These are phyloP conservation scores for Zancudomyces culisetae DNA, from an alignment of 371 early-diverging fungal species.

Conservation along the genomic window DNA sequence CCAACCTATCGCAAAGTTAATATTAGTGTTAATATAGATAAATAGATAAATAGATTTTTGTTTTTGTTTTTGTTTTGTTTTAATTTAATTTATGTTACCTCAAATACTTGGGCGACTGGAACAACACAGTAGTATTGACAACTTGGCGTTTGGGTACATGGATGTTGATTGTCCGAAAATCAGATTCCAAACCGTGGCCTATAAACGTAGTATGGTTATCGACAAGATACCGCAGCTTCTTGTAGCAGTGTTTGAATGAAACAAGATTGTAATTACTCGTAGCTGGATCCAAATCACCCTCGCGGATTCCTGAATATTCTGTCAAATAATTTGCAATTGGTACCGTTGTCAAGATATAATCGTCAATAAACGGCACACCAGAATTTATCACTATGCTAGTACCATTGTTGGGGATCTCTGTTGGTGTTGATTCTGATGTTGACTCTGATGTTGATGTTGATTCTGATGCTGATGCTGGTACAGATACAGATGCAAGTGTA, in stretches of 20 bases:
- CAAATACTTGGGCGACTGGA: no score
- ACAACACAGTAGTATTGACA: no score
- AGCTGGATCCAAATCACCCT: conserved; percentile 58
- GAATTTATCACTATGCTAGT: no score
- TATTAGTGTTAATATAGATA: no score
- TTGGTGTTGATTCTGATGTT: conserved; percentile 34
- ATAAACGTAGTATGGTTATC: conserved; percentile 80
- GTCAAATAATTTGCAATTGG: conserved; percentile 79
- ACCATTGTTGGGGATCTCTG: no score
- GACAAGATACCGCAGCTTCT: conserved; percentile 64
- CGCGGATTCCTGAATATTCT: conserved; percentile 73
- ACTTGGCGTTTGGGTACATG: no score
- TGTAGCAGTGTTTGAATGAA: conserved; percentile 71
- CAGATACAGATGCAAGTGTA: no score
- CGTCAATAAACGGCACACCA: conserved; percentile 83
- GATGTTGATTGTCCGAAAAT: conserved; percentile 83
- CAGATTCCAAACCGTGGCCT: conserved; percentile 84
- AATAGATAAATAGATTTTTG: no score
- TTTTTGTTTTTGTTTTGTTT: no score
- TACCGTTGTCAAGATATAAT: conserved; percentile 68
- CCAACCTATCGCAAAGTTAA: neutral
- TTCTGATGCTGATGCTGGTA: no score
- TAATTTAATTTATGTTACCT: no score
- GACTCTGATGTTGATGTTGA: no score
- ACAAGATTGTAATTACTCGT: conserved; percentile 57